Evolutionary conservation across 2,329 filamentous ascomycete genomes (phyloP), one percentile per base, ranked within the genome.

Genomic region (Diplodia corticola): DNA sequence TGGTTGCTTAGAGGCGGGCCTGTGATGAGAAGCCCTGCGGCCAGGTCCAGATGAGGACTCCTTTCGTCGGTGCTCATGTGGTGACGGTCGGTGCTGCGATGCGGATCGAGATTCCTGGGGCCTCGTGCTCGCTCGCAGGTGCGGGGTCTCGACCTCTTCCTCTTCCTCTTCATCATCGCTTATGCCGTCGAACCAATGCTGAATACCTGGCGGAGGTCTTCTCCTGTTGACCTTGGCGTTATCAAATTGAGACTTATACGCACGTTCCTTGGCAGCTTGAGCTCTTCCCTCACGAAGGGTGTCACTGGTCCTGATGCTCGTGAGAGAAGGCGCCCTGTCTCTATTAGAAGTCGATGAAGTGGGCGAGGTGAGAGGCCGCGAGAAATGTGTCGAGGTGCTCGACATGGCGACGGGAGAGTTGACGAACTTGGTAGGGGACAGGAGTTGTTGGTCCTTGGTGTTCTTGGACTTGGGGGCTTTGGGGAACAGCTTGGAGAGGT

Each of bases 101-200:
- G 33, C 2, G 22, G 59, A 50, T 33, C 59, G 48, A 35, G 40
- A 63, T 7, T 63, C 49, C n/a, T 59, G 55, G 12, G 35, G 24
- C 24, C 28, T 46, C 22, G 13, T 22, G 59, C 22, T 48, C 20
- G 35, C 24, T 59, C 35, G 37, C 15, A 15, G 37, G 9, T 24
- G 5, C 15, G 55, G 24, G 12, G 35, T 48, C 24, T 64, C 24
- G 10, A 74, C 72, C 5, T 67, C 54, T 12, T 69, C 68, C 22
- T 76, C 75, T 17, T 78, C 77, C 37, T 77, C 77, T 24, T 79
- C 78, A 13, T 79, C 77, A 26, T 78, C 70, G 44, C 75, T 76
- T 12, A 82, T 72, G 3, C 77, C 81, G 65, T 84, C 82, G 66
- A 84, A 84, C 82, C 82, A 84, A 67, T 84, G 80, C 67, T 82